A percentile compares a stretch with the other conserved stretches of the same genome.
Conservation (phyloP, 768 basidiomycete species). For the Mycena filopes region DNA sequence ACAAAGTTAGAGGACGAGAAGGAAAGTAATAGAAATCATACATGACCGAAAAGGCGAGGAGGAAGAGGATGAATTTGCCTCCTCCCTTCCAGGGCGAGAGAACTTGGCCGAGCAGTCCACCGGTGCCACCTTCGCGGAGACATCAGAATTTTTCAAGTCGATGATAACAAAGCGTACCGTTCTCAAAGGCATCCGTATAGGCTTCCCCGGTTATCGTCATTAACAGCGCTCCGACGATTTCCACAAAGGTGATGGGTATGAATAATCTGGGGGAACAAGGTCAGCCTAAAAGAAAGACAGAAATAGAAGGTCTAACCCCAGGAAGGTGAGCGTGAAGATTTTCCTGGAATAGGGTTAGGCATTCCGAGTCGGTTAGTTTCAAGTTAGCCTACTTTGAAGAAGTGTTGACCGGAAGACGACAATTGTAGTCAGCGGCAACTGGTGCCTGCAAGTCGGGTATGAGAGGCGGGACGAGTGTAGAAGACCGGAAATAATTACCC, state of each 20-base stretch:
- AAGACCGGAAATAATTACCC: slow-evolving; percentile 41
- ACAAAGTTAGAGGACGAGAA: slow-evolving; percentile 2
- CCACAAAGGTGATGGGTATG: slow-evolving; percentile 56
- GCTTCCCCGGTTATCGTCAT: slow-evolving; percentile 50
- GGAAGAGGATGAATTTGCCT: slow-evolving; percentile 47
- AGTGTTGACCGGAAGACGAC: slow-evolving; percentile 56
- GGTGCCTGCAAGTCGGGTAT: slow-evolving; percentile 52
- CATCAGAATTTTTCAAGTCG: too few relatives aligned
- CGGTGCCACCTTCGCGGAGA: slow-evolving; percentile 55
- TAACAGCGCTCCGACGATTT: slow-evolving; percentile 49
- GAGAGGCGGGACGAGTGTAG: neutral
- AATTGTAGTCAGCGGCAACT: slow-evolving; percentile 66
- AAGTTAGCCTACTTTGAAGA: too few relatives aligned
- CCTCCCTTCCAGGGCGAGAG: slow-evolving; percentile 56
- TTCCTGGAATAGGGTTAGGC: too few relatives aligned
- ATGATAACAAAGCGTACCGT: too few relatives aligned
- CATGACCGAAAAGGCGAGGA: slow-evolving; percentile 57
- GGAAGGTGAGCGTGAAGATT: slow-evolving; percentile 61
- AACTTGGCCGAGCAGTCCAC: slow-evolving; percentile 55
- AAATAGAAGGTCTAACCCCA: too few relatives aligned
- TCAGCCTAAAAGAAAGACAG: too few relatives aligned
- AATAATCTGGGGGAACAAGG: too few relatives aligned
- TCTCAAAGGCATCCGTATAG: too few relatives aligned
- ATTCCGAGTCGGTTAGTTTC: too few relatives aligned
- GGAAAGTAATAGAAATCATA: slow-evolving; percentile 33